Base-by-base conservation (phyloP, 306 rosid species). In the Medicago arabica region DNA sequence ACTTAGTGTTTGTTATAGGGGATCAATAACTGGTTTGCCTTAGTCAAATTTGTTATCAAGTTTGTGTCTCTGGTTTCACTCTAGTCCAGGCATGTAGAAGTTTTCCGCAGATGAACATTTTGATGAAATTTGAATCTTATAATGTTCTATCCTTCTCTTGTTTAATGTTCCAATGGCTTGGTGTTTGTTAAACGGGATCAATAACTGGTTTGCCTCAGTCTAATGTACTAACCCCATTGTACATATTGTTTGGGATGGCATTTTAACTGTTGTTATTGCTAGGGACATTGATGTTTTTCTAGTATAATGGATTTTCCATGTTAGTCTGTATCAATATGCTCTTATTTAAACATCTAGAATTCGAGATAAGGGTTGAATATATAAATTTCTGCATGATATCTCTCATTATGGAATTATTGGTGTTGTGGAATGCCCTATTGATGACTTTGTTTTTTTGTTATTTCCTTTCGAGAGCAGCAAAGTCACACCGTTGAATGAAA, bases 391-490 rank as follows among this genome's bases (percentile, higher is more conserved):
- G 9, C 13, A 47, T 21, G 54, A 44, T 47, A 47, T 36, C 54
- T 67, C 69, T 67, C 16, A 10, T 69, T 36, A 21, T 15, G 47
- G 38, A 50, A 38, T 70, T 62, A 23, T 70, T 62, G 21, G 5
- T 53, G 43, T 71, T 51, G 61, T 71, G 11, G 66, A 61, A 49
- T 18, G 19, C 46, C 2, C 67, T 38, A 14, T 8, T 66, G 19
- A 54, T 8, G 18, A 12, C 1, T 41, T 68, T 7, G 39, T 38
- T 51, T 51, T 7, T 57, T 38, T 51, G 34, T 77, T 16, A 9
- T 81, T 69, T 72, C 16, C 28, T 69, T 39, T 21, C 53, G 13
- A 61, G 9, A 81, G 74, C 81, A 88, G 87, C 58, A 86, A 69
- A 63, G 21, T 28, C 16, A 69, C 12, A 21, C 57, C 21, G 18